Conservation (phyloP, 1,284 basidiomycete species). For the Malassezia globosa region DNA sequence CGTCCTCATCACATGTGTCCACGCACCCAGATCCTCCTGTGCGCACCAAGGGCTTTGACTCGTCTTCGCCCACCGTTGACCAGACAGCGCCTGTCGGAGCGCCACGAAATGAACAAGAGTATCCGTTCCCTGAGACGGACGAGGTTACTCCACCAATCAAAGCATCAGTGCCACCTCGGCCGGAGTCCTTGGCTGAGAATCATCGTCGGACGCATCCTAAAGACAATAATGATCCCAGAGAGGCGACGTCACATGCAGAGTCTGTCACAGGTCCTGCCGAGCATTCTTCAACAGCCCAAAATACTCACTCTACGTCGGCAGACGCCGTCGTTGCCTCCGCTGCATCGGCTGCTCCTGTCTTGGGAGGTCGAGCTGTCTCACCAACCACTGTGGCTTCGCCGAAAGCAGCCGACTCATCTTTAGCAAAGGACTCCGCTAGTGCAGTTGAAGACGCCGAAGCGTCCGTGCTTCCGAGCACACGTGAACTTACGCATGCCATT, state of each 20-base stretch:
- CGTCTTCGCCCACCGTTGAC: neutral
- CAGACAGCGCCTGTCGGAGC: neutral
- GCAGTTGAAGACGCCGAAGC: neutral
- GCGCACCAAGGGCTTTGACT: too few species aligned
- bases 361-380: too few species aligned
- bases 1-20: neutral
- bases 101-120: conserved; percentile 15
- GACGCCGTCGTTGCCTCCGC: neutral
- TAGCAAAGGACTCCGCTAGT: neutral
- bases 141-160: too few species aligned
- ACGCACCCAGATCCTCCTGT: neutral
- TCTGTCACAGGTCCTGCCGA: too few species aligned
- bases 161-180: too few species aligned
- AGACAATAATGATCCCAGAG: too few species aligned
- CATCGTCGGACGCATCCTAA: too few species aligned
- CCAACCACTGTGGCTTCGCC: too few species aligned
- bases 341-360: neutral
- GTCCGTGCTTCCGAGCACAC: conserved; percentile 14
- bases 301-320: too few species aligned
- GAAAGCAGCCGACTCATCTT: neutral
- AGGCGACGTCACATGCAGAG: too few species aligned
- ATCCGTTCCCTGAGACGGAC: conserved; percentile 28
- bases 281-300: too few species aligned
- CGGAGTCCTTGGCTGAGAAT: too few species aligned
- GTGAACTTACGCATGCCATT: conserved; percentile 31